Conservation (phyloP, 2,329 filamentous ascomycete species). For the Neurospora crassa region DNA sequence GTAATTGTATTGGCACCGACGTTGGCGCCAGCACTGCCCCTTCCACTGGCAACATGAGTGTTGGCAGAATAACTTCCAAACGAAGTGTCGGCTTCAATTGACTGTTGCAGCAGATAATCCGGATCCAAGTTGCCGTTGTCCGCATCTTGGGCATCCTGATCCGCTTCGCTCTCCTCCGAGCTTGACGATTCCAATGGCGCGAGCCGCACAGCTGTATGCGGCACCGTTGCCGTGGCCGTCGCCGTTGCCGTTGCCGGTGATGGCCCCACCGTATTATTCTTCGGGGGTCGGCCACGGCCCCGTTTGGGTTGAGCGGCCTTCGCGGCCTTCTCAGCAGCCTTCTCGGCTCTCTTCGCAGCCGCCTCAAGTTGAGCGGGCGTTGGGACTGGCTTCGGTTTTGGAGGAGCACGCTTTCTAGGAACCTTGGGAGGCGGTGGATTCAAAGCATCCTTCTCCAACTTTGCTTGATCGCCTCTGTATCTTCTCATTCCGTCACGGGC, state of each 20-base stretch:
- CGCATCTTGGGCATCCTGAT: neutral
- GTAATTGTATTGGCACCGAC: neutral
- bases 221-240: neutral
- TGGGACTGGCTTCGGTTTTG: neutral
- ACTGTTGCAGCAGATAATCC: neutral
- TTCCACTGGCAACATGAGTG: neutral
- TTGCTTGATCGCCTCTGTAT: conserved; percentile 56
- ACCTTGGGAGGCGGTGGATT: conserved; percentile 20
- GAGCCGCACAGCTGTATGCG: neutral
- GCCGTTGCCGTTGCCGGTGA: neutral
- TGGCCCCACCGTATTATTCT: neutral
- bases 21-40: neutral
- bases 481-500: conserved; percentile 72
- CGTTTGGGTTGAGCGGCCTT: neutral
- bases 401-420: neutral
- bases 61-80: neutral
- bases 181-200: neutral
- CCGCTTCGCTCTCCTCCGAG: neutral
- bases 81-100: neutral
- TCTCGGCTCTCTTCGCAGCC: neutral
- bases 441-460: conserved; percentile 19
- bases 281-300: neutral
- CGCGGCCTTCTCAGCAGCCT: neutral
- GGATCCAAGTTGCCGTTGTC: neutral
- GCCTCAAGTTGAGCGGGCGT: neutral